phyloP scores from a whole-genome alignment of 2,329 filamentous ascomycete species.

The Talaromyces verruculosus region DNA sequence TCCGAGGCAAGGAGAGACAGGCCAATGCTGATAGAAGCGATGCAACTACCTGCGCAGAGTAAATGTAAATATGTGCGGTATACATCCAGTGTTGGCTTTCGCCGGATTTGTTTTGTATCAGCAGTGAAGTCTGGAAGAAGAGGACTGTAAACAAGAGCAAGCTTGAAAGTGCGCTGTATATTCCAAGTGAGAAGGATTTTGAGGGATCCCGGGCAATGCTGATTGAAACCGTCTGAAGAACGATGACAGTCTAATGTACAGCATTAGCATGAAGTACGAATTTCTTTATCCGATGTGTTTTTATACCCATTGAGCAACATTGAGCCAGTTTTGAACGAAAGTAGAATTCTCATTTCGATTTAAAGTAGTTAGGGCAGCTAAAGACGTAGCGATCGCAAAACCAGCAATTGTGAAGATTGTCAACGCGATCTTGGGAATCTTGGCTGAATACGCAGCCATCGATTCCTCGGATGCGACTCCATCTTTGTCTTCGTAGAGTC shows the following conservation, averaged over 20 bases:
- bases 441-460: constrained; percentile 62
- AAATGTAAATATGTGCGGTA: not conserved
- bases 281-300: not conserved
- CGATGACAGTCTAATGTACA: not conserved
- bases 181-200: constrained; percentile 1
- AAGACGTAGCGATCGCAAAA: constrained; percentile 56
- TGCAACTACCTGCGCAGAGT: not conserved
- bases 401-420: constrained; percentile 57
- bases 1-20: constrained; percentile 56
- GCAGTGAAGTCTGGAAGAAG: not conserved
- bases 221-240: constrained; percentile 11
- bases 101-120: not conserved
- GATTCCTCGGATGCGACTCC: constrained; percentile 67
- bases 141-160: not conserved
- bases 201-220: not conserved
- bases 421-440: constrained; percentile 56
- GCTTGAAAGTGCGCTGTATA: constrained; percentile 13
- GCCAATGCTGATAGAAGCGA: constrained; percentile 5
- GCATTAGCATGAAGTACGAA: not conserved
- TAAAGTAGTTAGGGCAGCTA: constrained; percentile 50
- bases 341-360: constrained; percentile 36
- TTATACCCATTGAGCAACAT: constrained; percentile 61
- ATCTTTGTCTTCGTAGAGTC: constrained; percentile 66
- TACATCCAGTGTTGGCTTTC: not conserved
- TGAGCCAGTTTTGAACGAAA: constrained; percentile 60